Evolutionary conservation across 202 grass and related monocot species (phyloP), one percentile per base, ranked within the genome.

Genomic region (Dendrocalamus latiflorus): DNA sequence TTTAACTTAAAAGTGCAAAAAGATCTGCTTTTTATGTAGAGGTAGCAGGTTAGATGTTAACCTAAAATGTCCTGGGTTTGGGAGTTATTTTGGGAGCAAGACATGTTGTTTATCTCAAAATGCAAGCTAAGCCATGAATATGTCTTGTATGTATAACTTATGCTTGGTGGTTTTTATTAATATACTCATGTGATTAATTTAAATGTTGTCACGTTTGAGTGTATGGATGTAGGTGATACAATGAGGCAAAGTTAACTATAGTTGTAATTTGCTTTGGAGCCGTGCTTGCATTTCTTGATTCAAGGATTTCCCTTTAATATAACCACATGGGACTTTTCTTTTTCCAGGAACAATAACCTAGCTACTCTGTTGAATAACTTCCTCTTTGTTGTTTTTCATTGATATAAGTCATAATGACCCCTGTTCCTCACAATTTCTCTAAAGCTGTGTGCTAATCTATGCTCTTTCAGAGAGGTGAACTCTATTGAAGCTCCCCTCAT

Each of bases 401-500:
- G 1, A 16, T 83, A 58, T 47, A 65, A 4, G n/a, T n/a, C n/a
- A n/a, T n/a, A n/a, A n/a, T 11, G 9, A 42, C 12, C 8, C 10
- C 8, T 34, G 9, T 20, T 83, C 38, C 48, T 34, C 43, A 25
- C 25, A 41, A 72, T 20, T 83, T 70, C 2, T 87, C 66, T 86
- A 70, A 86, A 59, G 30, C 45, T 58, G 62, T 74, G 50, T 48
- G 11, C 12, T 47, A 51, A 17, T 56, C 25, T 65, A 10, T 75
- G 49, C 54, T 57, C 11, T 91, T 89, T 80, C 78, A 94, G 92
- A 76, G 79, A 91, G 43, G 51, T 83, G 65, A 81, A 92, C 74
- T 91, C 87, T 86, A 90, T 93, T 71, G 90, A 98, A 88, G 92
- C 88, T 30, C 92, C 93, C 39, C 90, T 98, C 53, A 79, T 98